phyloP scores from a whole-genome alignment of 805 yeast species.

The Barnettozyma populi region DNA sequence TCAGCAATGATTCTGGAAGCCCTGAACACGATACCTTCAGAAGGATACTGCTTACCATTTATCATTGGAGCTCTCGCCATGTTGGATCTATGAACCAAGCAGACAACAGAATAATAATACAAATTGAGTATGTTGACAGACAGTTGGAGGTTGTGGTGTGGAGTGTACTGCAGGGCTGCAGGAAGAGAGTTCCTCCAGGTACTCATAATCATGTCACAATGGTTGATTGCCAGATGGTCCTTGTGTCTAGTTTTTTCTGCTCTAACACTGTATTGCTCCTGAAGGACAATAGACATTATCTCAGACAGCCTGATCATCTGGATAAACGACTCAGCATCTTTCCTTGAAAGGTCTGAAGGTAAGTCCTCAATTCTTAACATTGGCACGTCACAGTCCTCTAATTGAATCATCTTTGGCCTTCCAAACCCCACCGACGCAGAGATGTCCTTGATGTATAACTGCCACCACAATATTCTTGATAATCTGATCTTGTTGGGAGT shows the following conservation, averaged over 20 bases:
- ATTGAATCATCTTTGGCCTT: conserved; percentile 60
- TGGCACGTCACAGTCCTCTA: conserved; percentile 73
- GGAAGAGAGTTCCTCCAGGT: conserved; percentile 71
- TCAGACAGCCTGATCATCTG: conserved; percentile 63
- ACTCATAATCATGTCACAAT: conserved; percentile 73
- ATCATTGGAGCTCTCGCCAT: conserved; percentile 36
- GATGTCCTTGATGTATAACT: conserved; percentile 64
- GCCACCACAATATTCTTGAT: conserved; percentile 76
- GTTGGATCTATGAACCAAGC: conserved; percentile 66
- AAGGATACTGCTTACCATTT: conserved; percentile 27
- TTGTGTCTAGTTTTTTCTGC: conserved; percentile 50
- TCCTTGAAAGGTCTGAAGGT: conserved; percentile 43
- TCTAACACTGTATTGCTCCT: conserved; percentile 65
- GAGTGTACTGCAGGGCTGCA: conserved; percentile 52
- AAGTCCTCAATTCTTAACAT: conserved; percentile 66
- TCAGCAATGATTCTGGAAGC: conserved; percentile 72
- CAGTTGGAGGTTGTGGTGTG: conserved; percentile 43
- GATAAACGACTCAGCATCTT: conserved; percentile 53
- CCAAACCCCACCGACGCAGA: conserved; percentile 69
- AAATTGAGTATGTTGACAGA: conserved; percentile 56
- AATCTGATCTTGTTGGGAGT: conserved; percentile 39
- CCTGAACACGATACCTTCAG: conserved; percentile 65
- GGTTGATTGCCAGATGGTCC: conserved; percentile 38
- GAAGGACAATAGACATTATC: conserved; percentile 61
- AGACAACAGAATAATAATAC: conserved; percentile 68